Percentiles rank a stretch among this genome's conserved stretches.
These are phyloP conservation scores for Nidula niveotomentosa DNA, from an alignment of 1,284 basidiomycete genomes.

Conservation along the genomic window DNA sequence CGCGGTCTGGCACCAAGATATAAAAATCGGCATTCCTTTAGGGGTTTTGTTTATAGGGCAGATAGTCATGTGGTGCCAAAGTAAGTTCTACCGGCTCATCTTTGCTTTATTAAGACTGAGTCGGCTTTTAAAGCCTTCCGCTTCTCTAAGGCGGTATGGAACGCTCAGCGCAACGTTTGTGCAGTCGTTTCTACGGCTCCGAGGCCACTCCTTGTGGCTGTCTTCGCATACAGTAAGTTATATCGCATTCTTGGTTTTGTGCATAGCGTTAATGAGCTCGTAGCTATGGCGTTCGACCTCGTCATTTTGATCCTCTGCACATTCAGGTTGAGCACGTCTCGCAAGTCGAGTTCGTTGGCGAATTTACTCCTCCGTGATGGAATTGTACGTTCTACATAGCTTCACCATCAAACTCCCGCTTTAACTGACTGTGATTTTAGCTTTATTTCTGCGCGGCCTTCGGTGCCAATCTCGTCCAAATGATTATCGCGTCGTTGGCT, in stretches of 20 bases:
- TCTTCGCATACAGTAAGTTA: conserved; percentile 29
- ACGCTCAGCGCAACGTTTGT: conserved; percentile 22
- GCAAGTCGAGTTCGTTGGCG: conserved; percentile 19
- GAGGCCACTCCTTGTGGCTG: conserved; percentile 20
- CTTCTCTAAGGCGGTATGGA: conserved; percentile 25
- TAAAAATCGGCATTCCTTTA: conserved; percentile 17
- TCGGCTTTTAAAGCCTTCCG: conserved; percentile 21
- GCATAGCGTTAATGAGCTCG: too few species aligned
- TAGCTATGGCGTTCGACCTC: conserved; percentile 31
- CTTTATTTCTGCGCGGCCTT: conserved; percentile 29
- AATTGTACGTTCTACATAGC: conserved; percentile 17
- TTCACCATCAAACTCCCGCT: not conserved
- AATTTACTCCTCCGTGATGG: conserved; percentile 27
- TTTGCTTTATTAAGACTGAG: not conserved
- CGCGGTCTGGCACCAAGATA: conserved; percentile 27
- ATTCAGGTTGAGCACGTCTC: conserved; percentile 15
- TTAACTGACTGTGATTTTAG: conserved; percentile 8
- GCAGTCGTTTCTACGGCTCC: conserved; percentile 29
- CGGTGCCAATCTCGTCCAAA: conserved; percentile 28
- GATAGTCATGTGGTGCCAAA: conserved; percentile 27
- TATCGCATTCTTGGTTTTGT: not conserved
- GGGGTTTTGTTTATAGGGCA: conserved; percentile 23
- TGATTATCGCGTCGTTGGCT: conserved; percentile 23
- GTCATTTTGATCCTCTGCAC: conserved; percentile 26
- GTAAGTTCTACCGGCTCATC: conserved; percentile 11